Percentiles rank a stretch among this genome's conserved stretches.
Evolutionary conservation across 805 yeast genomes (phyloP).

Genomic region (Millerozyma miso): DNA sequence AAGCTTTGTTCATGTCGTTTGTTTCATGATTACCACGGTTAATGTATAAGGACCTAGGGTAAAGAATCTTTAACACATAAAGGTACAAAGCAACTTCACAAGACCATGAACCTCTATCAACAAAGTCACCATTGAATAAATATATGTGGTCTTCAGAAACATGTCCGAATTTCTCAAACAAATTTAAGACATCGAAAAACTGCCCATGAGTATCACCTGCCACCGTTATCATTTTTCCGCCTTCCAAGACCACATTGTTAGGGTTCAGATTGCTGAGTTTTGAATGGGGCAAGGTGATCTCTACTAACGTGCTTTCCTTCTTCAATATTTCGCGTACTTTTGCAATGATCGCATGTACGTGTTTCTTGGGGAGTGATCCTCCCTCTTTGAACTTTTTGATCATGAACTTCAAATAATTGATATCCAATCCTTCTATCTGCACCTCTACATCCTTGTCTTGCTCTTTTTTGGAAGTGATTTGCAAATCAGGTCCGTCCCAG

Average conservation of each 20-base stretch:
- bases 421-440: conserved; percentile 39
- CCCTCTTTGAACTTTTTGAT: conserved; percentile 71
- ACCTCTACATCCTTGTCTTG: conserved; percentile 19
- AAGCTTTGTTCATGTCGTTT: conserved; percentile 91
- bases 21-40: conserved; percentile 98
- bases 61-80: conserved; percentile 70
- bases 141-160: conserved; percentile 67
- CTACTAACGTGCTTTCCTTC: conserved; percentile 72
- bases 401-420: conserved; percentile 59
- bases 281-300: conserved; percentile 45
- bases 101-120: conserved; percentile 97
- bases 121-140: conserved; percentile 95
- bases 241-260: conserved; percentile 22
- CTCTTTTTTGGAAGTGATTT: conserved; percentile 30
- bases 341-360: conserved; percentile 76
- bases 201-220: conserved; percentile 99
- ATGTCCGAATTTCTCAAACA: conserved; percentile 70
- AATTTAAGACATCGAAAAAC: conserved; percentile 80
- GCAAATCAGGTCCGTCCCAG: conserved; percentile 58
- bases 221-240: conserved; percentile 59
- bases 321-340: conserved; percentile 62
- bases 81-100: conserved; percentile 87
- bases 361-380: conserved; percentile 70
- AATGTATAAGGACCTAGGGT: conserved; percentile 65
- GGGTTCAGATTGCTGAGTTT: conserved; percentile 11